Percentiles rank a stretch among this genome's conserved stretches.
phyloP scores from a whole-genome alignment of 331 rosid genomes.

The Malus hybrid region DNA sequence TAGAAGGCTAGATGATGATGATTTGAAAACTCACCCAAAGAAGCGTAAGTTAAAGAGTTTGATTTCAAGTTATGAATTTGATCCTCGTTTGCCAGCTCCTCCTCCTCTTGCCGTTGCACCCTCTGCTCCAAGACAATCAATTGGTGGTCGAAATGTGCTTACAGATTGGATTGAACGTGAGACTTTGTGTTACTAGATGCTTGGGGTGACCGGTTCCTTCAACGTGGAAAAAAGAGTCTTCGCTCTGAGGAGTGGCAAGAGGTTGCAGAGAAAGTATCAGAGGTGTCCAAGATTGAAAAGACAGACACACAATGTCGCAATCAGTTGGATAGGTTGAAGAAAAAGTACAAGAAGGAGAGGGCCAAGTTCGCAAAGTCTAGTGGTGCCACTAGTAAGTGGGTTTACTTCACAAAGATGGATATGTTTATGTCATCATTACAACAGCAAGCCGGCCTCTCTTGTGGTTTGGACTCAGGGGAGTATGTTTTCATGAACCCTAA shows the following conservation, averaged over 20 bases:
- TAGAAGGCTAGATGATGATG: conserved; percentile 33
- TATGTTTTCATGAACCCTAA: conserved; percentile 46
- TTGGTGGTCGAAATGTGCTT: conserved; percentile 56
- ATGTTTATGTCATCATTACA: conserved; percentile 48
- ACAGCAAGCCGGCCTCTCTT: conserved; percentile 51
- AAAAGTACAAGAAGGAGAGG: conserved; percentile 79
- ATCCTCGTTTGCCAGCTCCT: conserved; percentile 39
- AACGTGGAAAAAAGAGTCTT: conserved; percentile 72
- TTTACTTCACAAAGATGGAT: conserved; percentile 62
- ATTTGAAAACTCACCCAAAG: conserved; percentile 47
- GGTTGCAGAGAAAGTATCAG: conserved; percentile 68
- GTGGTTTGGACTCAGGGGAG: conserved; percentile 63
- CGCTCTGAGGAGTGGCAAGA: conserved; percentile 80
- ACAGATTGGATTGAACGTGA: conserved; percentile 75
- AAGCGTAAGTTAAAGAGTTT: conserved; percentile 63
- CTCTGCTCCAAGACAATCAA: conserved; percentile 39
- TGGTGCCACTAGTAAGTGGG: conserved; percentile 44
- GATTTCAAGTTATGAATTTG: conserved; percentile 66
- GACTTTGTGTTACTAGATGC: conserved; percentile 66
- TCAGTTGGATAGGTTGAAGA: conserved; percentile 72
- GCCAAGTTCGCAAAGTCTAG: conserved; percentile 26
- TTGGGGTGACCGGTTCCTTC: conserved; percentile 79
- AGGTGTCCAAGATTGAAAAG: conserved; percentile 55
- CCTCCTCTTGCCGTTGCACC: conserved; percentile 26
- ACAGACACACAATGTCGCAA: conserved; percentile 78